Base-by-base conservation (phyloP, 2,329 filamentous ascomycete species). In the Fusarium circinatum region DNA sequence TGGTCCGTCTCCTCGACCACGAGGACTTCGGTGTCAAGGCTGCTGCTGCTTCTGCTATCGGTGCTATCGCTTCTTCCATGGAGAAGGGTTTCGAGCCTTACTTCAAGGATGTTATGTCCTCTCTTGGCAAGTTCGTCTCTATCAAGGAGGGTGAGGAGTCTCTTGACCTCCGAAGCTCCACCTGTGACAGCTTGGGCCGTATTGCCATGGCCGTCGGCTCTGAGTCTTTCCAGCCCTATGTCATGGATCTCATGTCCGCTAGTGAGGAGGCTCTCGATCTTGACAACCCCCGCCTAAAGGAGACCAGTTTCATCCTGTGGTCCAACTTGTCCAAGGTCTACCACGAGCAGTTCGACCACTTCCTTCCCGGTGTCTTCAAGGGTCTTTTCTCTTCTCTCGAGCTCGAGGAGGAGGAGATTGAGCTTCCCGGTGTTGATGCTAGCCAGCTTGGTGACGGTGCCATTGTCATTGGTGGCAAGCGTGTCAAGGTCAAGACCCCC, bases 271-370 rank as follows among this genome's bases (percentile, higher is more conserved):
- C 93, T 62, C 88, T 98, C 5, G 88, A 93, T 77, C 91, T 99
- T 6, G 95, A 94, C 77, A 95, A 98, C 84, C 93, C 95, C 47
- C 90, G 95, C 65, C 90, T 98, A 58, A 94, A 95, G 83, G 96
- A 99, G 86, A 98, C 95, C 71, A 98, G 94, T 81, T 99, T 98
- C 85, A 97, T 98, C 71, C 89, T 99, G 62, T 99, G 96, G 96
- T 95, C 94, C 75, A 94, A 94, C 45, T 91, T 99, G 80, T 93
- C 96, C 71, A 97, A 97, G 86, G 94, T 98, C 15, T 98, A 98
- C 83, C 92, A 93, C 78, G 93, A 94, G 79, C 88, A 95, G 62
- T 96, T 97, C 71, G 89, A 90, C 64, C 91, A 93, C 66, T 96
- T 94, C 85, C 88, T 96, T 12, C 87, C 89, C 1, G 93, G 93